These are phyloP conservation scores for Closterium sp. DNA, from an alignment of 139 green algal species.

Conservation along the genomic window DNA sequence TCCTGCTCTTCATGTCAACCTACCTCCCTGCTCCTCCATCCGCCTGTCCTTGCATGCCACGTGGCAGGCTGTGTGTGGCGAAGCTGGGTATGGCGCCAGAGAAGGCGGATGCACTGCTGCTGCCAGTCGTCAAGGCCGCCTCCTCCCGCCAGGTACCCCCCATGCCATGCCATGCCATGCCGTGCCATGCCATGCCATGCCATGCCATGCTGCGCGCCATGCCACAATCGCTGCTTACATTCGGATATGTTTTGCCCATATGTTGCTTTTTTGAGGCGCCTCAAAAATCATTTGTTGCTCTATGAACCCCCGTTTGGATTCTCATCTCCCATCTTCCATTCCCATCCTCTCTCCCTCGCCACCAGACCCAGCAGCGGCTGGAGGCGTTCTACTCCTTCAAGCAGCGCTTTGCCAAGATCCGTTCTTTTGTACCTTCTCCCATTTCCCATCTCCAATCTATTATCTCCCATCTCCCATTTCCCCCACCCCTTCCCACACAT, in stretches of 20 bases:
- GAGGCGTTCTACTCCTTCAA: no score
- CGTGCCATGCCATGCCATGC: no score
- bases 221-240: background rate
- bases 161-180: no score
- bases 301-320: no score
- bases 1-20: background rate
- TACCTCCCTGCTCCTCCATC: background rate
- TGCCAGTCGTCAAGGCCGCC: slow-evolving; percentile 45
- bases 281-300: no score
- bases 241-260: background rate
- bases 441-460: no score
- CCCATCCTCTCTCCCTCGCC: no score
- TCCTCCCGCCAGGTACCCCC: slow-evolving; percentile 27
- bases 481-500: background rate
- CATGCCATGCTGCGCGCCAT: background rate
- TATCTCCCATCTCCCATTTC: background rate
- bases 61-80: background rate
- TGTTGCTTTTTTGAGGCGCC: no score
- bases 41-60: background rate
- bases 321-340: no score
- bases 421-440: no score
- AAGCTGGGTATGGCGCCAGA: slow-evolving; percentile 38
- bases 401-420: no score
- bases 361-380: no score
- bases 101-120: slow-evolving; percentile 47